Conservation (phyloP, 306 rosid genomes). For the Vigna trinervia region DNA sequence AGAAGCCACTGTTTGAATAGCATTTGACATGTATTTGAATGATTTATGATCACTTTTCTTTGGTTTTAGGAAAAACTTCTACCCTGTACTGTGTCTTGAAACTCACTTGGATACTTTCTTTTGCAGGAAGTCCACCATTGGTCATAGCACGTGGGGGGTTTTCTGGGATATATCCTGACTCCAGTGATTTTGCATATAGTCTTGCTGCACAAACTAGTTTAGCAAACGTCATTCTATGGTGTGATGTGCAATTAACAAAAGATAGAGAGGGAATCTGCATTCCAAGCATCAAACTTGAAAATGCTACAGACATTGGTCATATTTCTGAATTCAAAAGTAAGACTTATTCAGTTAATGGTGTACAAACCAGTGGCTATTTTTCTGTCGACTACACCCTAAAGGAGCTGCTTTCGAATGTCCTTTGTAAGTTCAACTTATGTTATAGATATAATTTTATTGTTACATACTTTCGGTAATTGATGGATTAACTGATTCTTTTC, state of each 20-base stretch:
- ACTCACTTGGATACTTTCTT: background rate
- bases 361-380: constrained; percentile 57
- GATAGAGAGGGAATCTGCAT: constrained; percentile 75
- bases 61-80: background rate
- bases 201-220: constrained; percentile 45
- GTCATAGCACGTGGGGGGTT: constrained; percentile 89
- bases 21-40: constrained; percentile 8
- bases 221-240: constrained; percentile 56
- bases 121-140: constrained; percentile 76
- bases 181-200: constrained; percentile 49
- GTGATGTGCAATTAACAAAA: constrained; percentile 84
- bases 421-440: constrained; percentile 52
- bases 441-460: constrained; percentile 7
- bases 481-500: constrained; percentile 15
- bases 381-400: constrained; percentile 59
- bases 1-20: background rate
- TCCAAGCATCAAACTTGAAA: constrained; percentile 62
- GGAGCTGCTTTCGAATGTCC: constrained; percentile 42
- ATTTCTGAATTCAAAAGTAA: constrained; percentile 20
- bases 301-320: constrained; percentile 4
- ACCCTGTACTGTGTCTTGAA: constrained; percentile 14
- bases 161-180: constrained; percentile 87
- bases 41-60: background rate
- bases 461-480: background rate
- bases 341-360: constrained; percentile 64